A percentile compares a stretch with the other conserved stretches of the same genome.
Evolutionary conservation across 352 stramenopile genomes (phyloP).

Genomic region (Pythium vanterpoolii): DNA sequence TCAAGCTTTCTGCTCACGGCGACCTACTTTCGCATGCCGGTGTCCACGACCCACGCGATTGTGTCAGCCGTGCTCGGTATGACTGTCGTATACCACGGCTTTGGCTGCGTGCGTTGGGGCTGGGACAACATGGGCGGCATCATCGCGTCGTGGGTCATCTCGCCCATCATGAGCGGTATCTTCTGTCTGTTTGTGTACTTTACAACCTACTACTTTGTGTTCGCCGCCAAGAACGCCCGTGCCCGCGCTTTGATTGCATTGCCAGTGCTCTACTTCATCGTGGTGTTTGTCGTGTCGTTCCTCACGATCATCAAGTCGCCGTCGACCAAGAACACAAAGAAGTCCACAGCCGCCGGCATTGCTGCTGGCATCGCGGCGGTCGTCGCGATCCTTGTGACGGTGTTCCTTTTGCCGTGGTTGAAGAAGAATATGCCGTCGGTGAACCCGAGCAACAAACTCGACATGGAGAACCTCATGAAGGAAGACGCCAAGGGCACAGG

Average conservation of each 20-base stretch:
- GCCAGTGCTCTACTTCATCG: slow-evolving; percentile 47
- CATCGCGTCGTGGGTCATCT: slow-evolving; percentile 66
- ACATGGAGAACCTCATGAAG: slow-evolving; percentile 19
- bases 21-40: slow-evolving; percentile 52
- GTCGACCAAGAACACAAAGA: slow-evolving; percentile 3
- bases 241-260: slow-evolving; percentile 34
- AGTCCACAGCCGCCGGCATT: background rate
- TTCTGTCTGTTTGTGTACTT: slow-evolving; percentile 55
- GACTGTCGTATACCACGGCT: slow-evolving; percentile 39
- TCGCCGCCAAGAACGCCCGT: slow-evolving; percentile 31
- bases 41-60: slow-evolving; percentile 77
- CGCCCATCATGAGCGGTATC: slow-evolving; percentile 51
- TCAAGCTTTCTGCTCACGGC: slow-evolving; percentile 52
- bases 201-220: slow-evolving; percentile 39
- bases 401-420: slow-evolving; percentile 31
- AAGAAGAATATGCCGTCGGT: slow-evolving; percentile 21
- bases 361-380: background rate
- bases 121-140: slow-evolving; percentile 49
- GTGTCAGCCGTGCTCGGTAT: slow-evolving; percentile 70
- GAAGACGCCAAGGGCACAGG: slow-evolving; percentile 2
- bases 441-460: slow-evolving; percentile 14
- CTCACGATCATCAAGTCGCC: slow-evolving; percentile 45
- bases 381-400: slow-evolving; percentile 6
- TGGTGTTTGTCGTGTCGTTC: slow-evolving; percentile 43
- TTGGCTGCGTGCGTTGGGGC: slow-evolving; percentile 39